Percentiles rank a stretch among this genome's conserved stretches.
Conservation (phyloP, 1,284 basidiomycete genomes). For the Papiliotrema laurentii region DNA sequence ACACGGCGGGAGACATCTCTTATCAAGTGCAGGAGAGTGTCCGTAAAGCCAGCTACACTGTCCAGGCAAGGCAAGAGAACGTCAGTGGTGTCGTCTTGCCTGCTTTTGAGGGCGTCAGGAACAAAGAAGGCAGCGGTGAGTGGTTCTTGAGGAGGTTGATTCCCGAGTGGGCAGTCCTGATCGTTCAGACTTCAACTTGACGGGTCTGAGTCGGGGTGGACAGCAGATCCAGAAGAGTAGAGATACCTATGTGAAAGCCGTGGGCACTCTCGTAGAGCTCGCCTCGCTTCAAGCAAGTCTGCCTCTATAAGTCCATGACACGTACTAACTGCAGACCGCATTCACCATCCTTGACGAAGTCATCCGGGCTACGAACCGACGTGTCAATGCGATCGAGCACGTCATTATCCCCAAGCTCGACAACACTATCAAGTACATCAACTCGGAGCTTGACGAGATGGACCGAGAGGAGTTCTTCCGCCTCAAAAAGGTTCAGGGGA, state of each 20-base stretch:
- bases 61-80: slow-evolving; percentile 95
- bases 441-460: slow-evolving; percentile 96
- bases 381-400: slow-evolving; percentile 98
- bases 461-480: slow-evolving; percentile 97
- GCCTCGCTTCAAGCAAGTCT: slow-evolving; percentile 66
- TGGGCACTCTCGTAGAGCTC: slow-evolving; percentile 94
- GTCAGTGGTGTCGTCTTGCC: slow-evolving; percentile 97
- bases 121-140: slow-evolving; percentile 69
- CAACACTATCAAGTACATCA: slow-evolving; percentile 95
- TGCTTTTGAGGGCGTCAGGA: slow-evolving; percentile 83
- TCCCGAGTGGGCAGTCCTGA: background rate
- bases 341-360: slow-evolving; percentile 99
- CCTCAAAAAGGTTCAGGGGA: slow-evolving; percentile 92
- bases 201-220: slow-evolving; percentile 94
- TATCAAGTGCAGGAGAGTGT: slow-evolving; percentile 78
- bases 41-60: slow-evolving; percentile 75
- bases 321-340: slow-evolving; percentile 61
- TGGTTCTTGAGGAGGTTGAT: slow-evolving; percentile 7
- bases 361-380: slow-evolving; percentile 94
- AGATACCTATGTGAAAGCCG: slow-evolving; percentile 94
- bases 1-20: slow-evolving; percentile 93
- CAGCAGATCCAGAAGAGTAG: slow-evolving; percentile 91
- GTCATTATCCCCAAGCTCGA: slow-evolving; percentile 93
- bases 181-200: slow-evolving; percentile 88
- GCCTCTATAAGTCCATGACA: background rate